Percentiles rank a stretch among this genome's conserved stretches.
phyloP scores from a whole-genome alignment of 352 stramenopile species.

The Peronospora farinosa region DNA sequence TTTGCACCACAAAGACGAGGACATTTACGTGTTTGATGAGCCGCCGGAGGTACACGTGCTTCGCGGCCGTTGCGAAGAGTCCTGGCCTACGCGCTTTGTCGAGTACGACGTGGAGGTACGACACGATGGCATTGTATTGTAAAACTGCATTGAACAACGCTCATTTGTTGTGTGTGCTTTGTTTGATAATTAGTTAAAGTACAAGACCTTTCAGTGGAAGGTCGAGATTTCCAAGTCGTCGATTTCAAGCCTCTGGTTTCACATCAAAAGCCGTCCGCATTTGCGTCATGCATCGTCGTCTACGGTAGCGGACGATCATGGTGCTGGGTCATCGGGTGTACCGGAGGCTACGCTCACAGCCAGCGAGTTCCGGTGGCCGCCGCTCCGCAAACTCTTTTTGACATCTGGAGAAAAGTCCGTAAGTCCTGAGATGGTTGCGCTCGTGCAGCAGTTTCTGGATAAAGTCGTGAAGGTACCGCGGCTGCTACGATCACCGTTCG shows the following conservation, averaged over 20 bases:
- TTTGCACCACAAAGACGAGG: conserved; percentile 52
- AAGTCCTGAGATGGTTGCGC: conserved; percentile 62
- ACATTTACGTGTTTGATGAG: conserved; percentile 76
- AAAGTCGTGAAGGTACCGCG: conserved; percentile 55
- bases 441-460: conserved; percentile 73
- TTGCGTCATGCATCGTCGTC: conserved; percentile 34
- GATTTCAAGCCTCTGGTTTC: conserved; percentile 81
- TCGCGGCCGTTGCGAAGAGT: conserved; percentile 59
- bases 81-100: conserved; percentile 76
- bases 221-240: conserved; percentile 82
- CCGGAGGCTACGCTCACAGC: conserved; percentile 12
- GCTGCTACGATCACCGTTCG: conserved; percentile 58
- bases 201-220: conserved; percentile 77
- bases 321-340: conserved; percentile 18
- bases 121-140: not conserved
- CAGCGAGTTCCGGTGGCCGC: conserved; percentile 38
- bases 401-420: conserved; percentile 70
- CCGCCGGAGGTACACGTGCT: conserved; percentile 53
- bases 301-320: conserved; percentile 20
- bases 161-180: not conserved
- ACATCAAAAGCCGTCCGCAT: conserved; percentile 78
- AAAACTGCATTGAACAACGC: not conserved
- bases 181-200: conserved; percentile 33
- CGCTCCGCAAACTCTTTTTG: conserved; percentile 77
- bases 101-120: conserved; percentile 81